phyloP scores from a whole-genome alignment of 176 grass and related monocot genomes.

The Avena insularis region DNA sequence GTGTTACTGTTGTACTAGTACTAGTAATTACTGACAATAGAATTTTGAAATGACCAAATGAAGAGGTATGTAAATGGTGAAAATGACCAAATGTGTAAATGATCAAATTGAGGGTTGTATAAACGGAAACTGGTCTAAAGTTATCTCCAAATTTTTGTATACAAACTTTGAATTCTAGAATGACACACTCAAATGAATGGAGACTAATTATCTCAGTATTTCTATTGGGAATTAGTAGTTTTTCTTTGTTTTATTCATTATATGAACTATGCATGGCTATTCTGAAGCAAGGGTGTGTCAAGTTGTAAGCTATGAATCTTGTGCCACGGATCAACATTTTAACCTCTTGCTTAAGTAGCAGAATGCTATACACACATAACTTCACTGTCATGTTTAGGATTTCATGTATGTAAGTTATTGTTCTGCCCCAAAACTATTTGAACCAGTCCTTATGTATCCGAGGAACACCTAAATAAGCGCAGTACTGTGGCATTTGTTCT shows the following conservation, averaged over 20 bases:
- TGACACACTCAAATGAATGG: neutral
- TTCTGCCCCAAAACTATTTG: slow-evolving; percentile 12
- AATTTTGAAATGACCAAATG: slow-evolving; percentile 10
- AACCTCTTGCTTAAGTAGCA: neutral
- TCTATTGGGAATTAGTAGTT: neutral
- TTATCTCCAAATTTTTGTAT: neutral
- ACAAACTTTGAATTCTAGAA: neutral
- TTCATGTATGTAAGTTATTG: slow-evolving; percentile 13
- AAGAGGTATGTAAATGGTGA: neutral
- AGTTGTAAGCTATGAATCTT: neutral
- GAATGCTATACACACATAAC: neutral
- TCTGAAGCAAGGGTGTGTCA: neutral
- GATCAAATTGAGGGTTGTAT: neutral
- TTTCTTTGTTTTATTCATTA: slow-evolving; percentile 6
- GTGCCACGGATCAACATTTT: neutral
- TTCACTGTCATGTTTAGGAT: neutral
- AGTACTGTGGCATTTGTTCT: neutral
- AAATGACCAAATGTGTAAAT: neutral
- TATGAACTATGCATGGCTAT: neutral
- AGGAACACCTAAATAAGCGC: neutral
- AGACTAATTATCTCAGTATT: neutral
- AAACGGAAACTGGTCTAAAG: neutral
- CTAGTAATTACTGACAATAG: neutral
- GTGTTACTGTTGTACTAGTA: neutral
- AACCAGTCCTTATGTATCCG: neutral